Conservation (phyloP, 2,329 filamentous ascomycete genomes). For the Neopestalotiopsis sp. region DNA sequence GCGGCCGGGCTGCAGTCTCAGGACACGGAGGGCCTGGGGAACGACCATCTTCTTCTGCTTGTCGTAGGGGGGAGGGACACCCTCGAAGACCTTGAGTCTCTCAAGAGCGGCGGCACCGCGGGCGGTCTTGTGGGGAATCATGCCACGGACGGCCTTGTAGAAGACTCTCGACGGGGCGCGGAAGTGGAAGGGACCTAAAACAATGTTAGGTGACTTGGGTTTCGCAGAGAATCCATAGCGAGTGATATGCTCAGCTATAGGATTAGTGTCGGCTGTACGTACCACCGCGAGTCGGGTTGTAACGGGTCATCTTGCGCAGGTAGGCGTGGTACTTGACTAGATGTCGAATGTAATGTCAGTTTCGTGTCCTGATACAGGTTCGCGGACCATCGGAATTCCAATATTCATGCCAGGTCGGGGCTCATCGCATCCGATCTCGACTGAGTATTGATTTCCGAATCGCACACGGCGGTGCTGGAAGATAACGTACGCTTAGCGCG, state of each 20-base stretch:
- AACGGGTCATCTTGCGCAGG: slow-evolving; percentile 99
- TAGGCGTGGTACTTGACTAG: slow-evolving; percentile 99
- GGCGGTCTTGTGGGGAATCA: slow-evolving; percentile 99
- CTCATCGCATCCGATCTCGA: neutral
- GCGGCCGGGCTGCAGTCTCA: slow-evolving; percentile 97
- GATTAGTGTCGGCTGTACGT: slow-evolving; percentile 46
- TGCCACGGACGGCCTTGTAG: slow-evolving; percentile 99
- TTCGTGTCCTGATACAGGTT: neutral
- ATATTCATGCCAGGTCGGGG: neutral
- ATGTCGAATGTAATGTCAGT: slow-evolving; percentile 52
- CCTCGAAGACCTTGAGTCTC: slow-evolving; percentile 99
- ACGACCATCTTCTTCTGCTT: slow-evolving; percentile 99
- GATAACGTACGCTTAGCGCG: slow-evolving; percentile 95
- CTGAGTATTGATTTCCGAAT: neutral
- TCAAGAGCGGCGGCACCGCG: slow-evolving; percentile 95
- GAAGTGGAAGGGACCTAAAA: slow-evolving; percentile 97
- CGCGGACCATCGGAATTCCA: neutral
- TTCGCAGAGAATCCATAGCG: neutral
- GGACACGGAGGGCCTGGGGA: slow-evolving; percentile 94
- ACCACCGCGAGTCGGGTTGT: slow-evolving; percentile 99
- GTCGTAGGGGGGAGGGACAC: slow-evolving; percentile 98
- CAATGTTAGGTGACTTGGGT: slow-evolving; percentile 34
- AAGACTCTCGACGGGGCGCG: slow-evolving; percentile 98
- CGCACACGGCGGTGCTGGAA: slow-evolving; percentile 18
- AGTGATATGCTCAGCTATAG: neutral